phyloP scores from a whole-genome alignment of 805 yeast genomes.

The Saturnispora hagleri region DNA sequence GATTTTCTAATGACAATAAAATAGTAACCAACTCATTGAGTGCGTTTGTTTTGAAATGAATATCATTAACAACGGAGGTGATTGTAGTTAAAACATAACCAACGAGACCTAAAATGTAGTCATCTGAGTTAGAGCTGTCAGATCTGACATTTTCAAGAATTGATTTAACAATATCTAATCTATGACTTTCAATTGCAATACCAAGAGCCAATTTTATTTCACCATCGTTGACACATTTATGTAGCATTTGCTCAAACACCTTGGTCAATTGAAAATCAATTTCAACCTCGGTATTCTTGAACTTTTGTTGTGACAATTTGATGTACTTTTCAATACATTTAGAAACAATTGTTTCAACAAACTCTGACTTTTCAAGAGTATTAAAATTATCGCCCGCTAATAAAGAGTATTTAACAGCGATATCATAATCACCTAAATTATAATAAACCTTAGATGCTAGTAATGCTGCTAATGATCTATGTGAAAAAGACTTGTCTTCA shows the following conservation, averaged over 20 bases:
- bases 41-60: constrained; percentile 56
- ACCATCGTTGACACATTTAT: constrained; percentile 60
- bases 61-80: constrained; percentile 48
- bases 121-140: constrained; percentile 37
- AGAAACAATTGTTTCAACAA: constrained; percentile 86
- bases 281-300: constrained; percentile 22
- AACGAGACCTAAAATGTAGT: constrained; percentile 44
- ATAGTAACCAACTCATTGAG: constrained; percentile 54
- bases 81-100: constrained; percentile 71
- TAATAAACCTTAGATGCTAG: constrained; percentile 85
- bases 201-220: constrained; percentile 83
- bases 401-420: constrained; percentile 82
- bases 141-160: constrained; percentile 34
- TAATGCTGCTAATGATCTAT: constrained; percentile 78
- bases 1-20: constrained; percentile 46
- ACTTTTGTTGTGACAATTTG: constrained; percentile 44
- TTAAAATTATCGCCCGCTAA: constrained; percentile 77
- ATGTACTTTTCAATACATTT: constrained; percentile 85
- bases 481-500: constrained; percentile 67
- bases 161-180: constrained; percentile 68
- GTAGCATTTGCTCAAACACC: constrained; percentile 81
- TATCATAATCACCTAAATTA: constrained; percentile 87
- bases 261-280: constrained; percentile 55
- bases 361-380: constrained; percentile 69
- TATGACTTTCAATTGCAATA: constrained; percentile 77